phyloP scores from a whole-genome alignment of 208 protist species.

The Trypanosoma conorhini region DNA sequence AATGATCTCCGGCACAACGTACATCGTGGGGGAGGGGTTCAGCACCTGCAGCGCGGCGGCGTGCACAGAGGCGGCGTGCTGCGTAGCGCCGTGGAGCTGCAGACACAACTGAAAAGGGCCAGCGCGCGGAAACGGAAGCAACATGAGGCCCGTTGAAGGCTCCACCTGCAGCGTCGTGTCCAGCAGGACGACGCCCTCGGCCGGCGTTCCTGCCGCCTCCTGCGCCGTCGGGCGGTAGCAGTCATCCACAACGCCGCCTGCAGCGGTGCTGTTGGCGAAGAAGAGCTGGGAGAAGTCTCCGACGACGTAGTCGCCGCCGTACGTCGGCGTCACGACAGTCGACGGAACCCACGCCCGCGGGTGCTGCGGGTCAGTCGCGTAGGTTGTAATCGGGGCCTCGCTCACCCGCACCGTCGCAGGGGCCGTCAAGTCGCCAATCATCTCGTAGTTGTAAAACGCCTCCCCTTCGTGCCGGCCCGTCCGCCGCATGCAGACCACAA shows the following conservation, averaged over 20 bases:
- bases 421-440: conserved; percentile 53
- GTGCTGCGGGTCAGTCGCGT: conserved; percentile 44
- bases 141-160: conserved; percentile 23
- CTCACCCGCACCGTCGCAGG: conserved; percentile 48
- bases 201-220: conserved; percentile 31
- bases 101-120: conserved; percentile 77
- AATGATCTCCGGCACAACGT: conserved; percentile 64
- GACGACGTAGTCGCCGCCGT: conserved; percentile 23
- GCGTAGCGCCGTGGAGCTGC: conserved; percentile 31
- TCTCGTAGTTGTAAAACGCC: conserved; percentile 71
- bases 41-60: conserved; percentile 42
- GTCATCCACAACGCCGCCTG: conserved; percentile 46
- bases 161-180: conserved; percentile 69
- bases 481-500: conserved; percentile 82
- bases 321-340: conserved; percentile 43
- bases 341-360: conserved; percentile 70
- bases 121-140: conserved; percentile 51
- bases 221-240: conserved; percentile 69
- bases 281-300: conserved; percentile 57
- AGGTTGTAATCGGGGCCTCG: conserved; percentile 50
- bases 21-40: conserved; percentile 70
- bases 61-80: conserved; percentile 70
- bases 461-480: conserved; percentile 46
- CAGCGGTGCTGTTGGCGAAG: conserved; percentile 49
- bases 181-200: conserved; percentile 40